Percentiles rank a stretch among this genome's conserved stretches.
These are phyloP conservation scores for Phytophthora fragariae DNA, from an alignment of 352 stramenopile genomes.

Conservation along the genomic window DNA sequence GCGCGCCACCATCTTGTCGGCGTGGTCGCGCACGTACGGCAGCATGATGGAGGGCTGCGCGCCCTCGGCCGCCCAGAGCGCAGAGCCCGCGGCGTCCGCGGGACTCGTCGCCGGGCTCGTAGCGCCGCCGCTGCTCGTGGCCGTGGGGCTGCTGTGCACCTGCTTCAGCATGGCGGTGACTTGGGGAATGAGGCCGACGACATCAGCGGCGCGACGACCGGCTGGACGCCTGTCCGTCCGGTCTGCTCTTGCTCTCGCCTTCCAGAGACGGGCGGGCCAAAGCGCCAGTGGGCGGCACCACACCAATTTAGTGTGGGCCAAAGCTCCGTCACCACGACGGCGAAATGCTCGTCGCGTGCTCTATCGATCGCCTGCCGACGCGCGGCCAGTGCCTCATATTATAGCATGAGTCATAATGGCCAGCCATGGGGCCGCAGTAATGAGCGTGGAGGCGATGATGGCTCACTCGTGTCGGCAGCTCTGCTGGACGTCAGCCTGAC, in stretches of 20 bases:
- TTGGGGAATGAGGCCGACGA: conserved; percentile 18
- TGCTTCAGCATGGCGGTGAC: conserved; percentile 25
- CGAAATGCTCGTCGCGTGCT: too few relatives aligned
- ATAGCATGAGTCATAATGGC: background rate
- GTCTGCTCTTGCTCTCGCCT: background rate
- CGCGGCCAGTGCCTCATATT: background rate
- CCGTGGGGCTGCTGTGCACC: conserved; percentile 29
- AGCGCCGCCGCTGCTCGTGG: conserved; percentile 24
- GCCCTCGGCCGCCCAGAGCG: conserved; percentile 53
- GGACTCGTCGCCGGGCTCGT: conserved; percentile 14
- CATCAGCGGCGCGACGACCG: conserved; percentile 19
- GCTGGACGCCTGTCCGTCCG: conserved; percentile 4
- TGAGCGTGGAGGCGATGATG: conserved; percentile 9
- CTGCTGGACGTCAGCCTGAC: too few relatives aligned
- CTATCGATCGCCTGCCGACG: too few relatives aligned
- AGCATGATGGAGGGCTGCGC: conserved; percentile 50
- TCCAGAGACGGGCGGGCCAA: background rate
- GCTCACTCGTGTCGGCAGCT: conserved; percentile 1
- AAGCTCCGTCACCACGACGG: too few relatives aligned
- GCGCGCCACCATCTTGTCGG: conserved; percentile 50
- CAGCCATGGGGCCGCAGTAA: conserved; percentile 20
- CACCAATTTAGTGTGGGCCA: too few relatives aligned
- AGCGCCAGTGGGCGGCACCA: background rate
- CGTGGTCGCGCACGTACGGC: conserved; percentile 66
- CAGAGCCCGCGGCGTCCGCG: conserved; percentile 39